A percentile compares a stretch with the other conserved stretches of the same genome.
phyloP scores from a whole-genome alignment of 2,329 filamentous ascomycete species.

The Neodidymelliopsis sp. region DNA sequence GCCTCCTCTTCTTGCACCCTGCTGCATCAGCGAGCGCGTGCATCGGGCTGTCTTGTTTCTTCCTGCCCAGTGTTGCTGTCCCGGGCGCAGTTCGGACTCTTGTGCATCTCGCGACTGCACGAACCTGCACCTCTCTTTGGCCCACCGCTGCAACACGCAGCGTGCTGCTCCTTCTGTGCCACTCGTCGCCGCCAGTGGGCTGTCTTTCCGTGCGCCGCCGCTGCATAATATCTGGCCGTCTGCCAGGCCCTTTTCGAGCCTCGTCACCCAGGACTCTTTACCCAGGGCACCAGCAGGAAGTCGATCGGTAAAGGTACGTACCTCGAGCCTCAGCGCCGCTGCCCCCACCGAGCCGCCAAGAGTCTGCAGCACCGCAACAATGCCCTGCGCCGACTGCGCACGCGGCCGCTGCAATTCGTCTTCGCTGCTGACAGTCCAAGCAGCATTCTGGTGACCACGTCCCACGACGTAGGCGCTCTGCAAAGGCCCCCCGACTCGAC shows the following conservation, averaged over 20 bases:
- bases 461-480: constrained; percentile 30
- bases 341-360: constrained; percentile 27
- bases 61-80: constrained; percentile 32
- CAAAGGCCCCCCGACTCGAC: constrained; percentile 25
- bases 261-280: constrained; percentile 41
- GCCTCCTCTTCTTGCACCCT: constrained; percentile 25
- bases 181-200: constrained; percentile 35
- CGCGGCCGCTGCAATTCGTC: constrained; percentile 4
- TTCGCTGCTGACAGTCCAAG: constrained; percentile 34
- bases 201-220: constrained; percentile 37
- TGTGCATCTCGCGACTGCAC: constrained; percentile 24
- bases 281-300: constrained; percentile 38
- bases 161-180: constrained; percentile 17
- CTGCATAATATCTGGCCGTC: constrained; percentile 45
- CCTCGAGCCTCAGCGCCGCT: constrained; percentile 5
- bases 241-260: constrained; percentile 31
- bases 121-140: constrained; percentile 35
- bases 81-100: constrained; percentile 23
- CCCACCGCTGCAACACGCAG: constrained; percentile 19
- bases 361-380: constrained; percentile 19
- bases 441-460: constrained; percentile 30
- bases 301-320: constrained; percentile 14
- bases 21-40: constrained; percentile 34
- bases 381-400: constrained; percentile 14
- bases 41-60: constrained; percentile 22